These are phyloP conservation scores for Aspergillus calidoustus DNA, from an alignment of 2,329 filamentous ascomycete species.

Conservation along the genomic window DNA sequence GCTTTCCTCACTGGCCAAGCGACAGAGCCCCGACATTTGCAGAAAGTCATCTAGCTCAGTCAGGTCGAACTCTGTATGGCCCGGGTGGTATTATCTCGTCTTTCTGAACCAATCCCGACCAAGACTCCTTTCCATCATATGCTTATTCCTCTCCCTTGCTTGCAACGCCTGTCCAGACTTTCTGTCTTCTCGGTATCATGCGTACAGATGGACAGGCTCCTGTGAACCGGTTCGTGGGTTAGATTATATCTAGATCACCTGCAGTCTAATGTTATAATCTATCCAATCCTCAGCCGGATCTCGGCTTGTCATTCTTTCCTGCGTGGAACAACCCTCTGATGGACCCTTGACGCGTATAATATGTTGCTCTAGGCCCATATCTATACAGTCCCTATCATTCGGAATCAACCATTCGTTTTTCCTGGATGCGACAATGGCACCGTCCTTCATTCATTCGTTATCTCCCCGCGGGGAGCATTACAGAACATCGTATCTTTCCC, in stretches of 20 bases:
- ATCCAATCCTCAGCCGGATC: constrained; percentile 15
- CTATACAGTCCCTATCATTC: background rate
- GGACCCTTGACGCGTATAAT: background rate
- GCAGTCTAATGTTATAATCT: constrained; percentile 20
- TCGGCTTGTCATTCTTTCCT: background rate
- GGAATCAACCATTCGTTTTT: background rate
- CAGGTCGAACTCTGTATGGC: constrained; percentile 2
- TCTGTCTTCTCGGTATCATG: constrained; percentile 23
- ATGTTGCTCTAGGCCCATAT: background rate
- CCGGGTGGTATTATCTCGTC: background rate
- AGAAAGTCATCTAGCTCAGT: constrained; percentile 1
- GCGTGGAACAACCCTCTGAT: background rate
- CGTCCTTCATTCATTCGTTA: constrained; percentile 22
- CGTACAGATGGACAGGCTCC: constrained; percentile 23
- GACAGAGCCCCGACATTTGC: background rate
- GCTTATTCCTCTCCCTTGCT: constrained; percentile 30
- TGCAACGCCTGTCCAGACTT: constrained; percentile 17
- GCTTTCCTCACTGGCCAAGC: constrained; percentile 12
- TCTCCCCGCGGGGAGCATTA: constrained; percentile 25
- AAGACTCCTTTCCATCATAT: constrained; percentile 18
- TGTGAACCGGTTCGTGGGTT: constrained; percentile 16
- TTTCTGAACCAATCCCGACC: constrained; percentile 11
- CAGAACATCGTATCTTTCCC: constrained; percentile 27
- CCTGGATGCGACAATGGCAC: constrained; percentile 24
- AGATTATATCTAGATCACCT: constrained; percentile 12